Base-by-base conservation (phyloP, 2,329 filamentous ascomycete genomes). In the Aspergillus awamori region DNA sequence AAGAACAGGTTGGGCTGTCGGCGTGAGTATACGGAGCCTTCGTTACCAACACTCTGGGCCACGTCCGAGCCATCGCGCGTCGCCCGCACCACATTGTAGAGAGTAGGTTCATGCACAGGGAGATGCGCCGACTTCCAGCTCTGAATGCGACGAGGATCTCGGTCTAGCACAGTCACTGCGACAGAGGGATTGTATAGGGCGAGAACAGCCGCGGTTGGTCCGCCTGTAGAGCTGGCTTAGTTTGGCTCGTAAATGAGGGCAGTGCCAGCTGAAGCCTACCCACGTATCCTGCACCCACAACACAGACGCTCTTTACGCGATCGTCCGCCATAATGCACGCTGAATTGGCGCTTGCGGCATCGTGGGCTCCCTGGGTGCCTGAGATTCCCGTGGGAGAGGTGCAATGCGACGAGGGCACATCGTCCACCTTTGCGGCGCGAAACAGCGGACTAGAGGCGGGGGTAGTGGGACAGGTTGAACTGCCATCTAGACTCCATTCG, bases 221-320 rank as follows among this genome's bases (percentile, higher is more conserved):
- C 90, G 68, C 89, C 89, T 88, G 64, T 66, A 30, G 51, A 8
- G 26, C 22, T 51, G 26, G 26, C 22, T 51, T 30, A 51, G 47
- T 51, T 17, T 45, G 15, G 13, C 7, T 28, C 13, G 10, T n/a
- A 28, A 30, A 30, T 15, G 10, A 8, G 47, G 24, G 15, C 15
- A 30, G 11, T 28, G 47, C 15, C 15, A 26, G 5, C 22, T n/a
- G 13, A 49, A 30, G 48, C 87, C 69, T 81, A 91, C 87, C 89
- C 65, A 92, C 88, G 74, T 92, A 92, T 67, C 89, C 89, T 67
- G 89, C 89, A 53, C 89, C 89, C 64, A 92, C 86, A 72, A 88
- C 91, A 76, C 89, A 91, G 56, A 92, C 87, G 70, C 74, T 72
- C 57, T 68, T 67, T n/a, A 75, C 64, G 62, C 62, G 11, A 64